Conservation (phyloP, 202 grass and related monocot species). For the Dendrocalamus latiflorus region DNA sequence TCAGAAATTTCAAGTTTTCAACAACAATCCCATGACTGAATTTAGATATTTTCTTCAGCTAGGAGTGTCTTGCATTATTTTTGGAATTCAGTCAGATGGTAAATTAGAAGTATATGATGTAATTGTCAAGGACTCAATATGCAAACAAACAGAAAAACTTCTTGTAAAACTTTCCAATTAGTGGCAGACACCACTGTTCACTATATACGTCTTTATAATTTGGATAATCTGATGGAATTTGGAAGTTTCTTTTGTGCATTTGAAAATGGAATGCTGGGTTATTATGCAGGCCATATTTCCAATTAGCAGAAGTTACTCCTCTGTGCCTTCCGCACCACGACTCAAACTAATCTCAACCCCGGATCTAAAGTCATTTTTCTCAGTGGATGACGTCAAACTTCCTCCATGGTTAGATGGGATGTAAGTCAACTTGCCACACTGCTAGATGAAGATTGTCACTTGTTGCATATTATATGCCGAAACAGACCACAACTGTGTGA, state of each 20-base stretch:
- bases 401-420: constrained; percentile 80
- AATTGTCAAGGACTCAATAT: constrained; percentile 10
- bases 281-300: constrained; percentile 79
- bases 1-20: not conserved
- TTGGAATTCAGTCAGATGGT: constrained; percentile 11
- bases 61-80: not conserved
- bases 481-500: not conserved
- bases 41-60: constrained; percentile 20
- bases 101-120: constrained; percentile 12
- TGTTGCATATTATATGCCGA: constrained; percentile 8
- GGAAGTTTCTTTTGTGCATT: not conserved
- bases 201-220: not conserved
- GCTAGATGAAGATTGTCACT: constrained; percentile 12
- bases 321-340: constrained; percentile 63
- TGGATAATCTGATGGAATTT: constrained; percentile 1
- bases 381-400: constrained; percentile 83
- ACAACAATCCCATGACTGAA: not conserved
- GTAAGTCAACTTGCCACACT: constrained; percentile 48
- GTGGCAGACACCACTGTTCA: not conserved
- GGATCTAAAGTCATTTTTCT: constrained; percentile 80
- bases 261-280: constrained; percentile 31
- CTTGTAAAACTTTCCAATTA: not conserved
- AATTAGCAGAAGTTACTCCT: constrained; percentile 60
- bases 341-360: constrained; percentile 77
- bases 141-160: not conserved